Base-by-base conservation (phyloP, 805 yeast genomes). In the Wickerhamiella sorbophila region DNA sequence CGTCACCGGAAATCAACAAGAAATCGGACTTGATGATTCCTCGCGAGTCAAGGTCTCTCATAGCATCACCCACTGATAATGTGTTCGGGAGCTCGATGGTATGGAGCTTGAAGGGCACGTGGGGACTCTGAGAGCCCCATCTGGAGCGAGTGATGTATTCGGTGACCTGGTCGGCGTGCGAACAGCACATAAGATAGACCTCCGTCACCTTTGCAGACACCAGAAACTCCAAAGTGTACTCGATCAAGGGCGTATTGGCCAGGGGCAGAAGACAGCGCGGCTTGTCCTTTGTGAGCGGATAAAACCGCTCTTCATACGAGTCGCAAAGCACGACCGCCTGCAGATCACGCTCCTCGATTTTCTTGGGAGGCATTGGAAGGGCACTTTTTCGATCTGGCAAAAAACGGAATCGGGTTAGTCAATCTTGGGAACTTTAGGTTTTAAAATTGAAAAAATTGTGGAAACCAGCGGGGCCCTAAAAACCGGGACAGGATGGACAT, bases 261-360 rank as follows among this genome's bases (percentile, higher is more conserved):
- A 91, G 64, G 2, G 96, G 96, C 47, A 91, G 66, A 33, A 91
- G 67, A 63, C 98, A 91, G 58, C 98, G 71, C 32, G 98, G 98
- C 48, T 69, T 75, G 16, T 75, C 76, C 2, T 84, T 70, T 1
- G 96, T 83, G 49, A 91, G 66, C 6, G 99, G 99, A 82, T 81
- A 77, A 61, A 91, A 91, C 52, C 95, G 69, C 1, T 91, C 79
- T 60, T 87, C 83, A 53, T 83, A 91, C 17, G 95, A 83, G 62
- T 91, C 99, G 14, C 95, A 84, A 52, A 91, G 72, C 18, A 91
- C 95, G 45, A 91, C 78, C 4, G 98, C 98, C 64, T 88, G 97
- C 43, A 91, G 69, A 35, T 45, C 44, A 16, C 47, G 43, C 33
- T 50, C 51, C 8, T 45, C 47, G 21, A 33, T 36, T 29, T 43